Base-by-base conservation (phyloP, 176 grass and related monocot genomes). In the Chloris gayana region DNA sequence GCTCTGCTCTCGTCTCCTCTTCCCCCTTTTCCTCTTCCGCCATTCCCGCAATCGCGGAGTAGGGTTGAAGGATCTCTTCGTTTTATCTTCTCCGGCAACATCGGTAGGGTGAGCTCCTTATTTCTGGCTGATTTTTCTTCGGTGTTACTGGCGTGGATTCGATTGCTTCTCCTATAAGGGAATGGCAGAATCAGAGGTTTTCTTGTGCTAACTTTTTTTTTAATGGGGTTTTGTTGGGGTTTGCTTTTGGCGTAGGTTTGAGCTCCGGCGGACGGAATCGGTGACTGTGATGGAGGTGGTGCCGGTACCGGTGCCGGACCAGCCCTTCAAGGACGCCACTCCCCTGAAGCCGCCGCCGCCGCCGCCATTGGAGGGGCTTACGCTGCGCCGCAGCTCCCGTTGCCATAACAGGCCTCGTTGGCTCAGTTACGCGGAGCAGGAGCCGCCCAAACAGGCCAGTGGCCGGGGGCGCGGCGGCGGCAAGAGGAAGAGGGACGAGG, bases 331-430 rank as follows among this genome's bases (percentile, higher is more conserved):
- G 14, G 80, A 78, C 32, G 63, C 56, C 29, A 9, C 47, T 18
- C 53, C 64, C 1, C 77, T 54, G 33, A 21, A 9, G 46, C 63
- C 33, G 12, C 64, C 78, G 60, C 72, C 39, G 22, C 67, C 39
- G n/a, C 19, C 14, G 50, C 60, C 46, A 69, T 5, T 73, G 44
- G 66, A 41, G 37, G 69, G 45, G 67, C 80, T 83, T 10, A 29
- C 4, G 45, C 68, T 87, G 76, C 80, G 91, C 34, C 77, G 88
- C 31, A 94, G 85, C 46, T 64, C 72, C 32, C 84, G 88, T n/a
- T 91, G 73, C 34, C 21, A 42, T 14, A 82, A 75, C 31, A 94
- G 63, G 66, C 27, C 62, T 15, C 44, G 45, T 1, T 44, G 4
- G 7, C 76, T 71, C 1, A 73, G 27, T 14, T 88, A 80, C n/a